phyloP scores from a whole-genome alignment of 2,329 filamentous ascomycete species.

The Clonostachys rhizophaga region DNA sequence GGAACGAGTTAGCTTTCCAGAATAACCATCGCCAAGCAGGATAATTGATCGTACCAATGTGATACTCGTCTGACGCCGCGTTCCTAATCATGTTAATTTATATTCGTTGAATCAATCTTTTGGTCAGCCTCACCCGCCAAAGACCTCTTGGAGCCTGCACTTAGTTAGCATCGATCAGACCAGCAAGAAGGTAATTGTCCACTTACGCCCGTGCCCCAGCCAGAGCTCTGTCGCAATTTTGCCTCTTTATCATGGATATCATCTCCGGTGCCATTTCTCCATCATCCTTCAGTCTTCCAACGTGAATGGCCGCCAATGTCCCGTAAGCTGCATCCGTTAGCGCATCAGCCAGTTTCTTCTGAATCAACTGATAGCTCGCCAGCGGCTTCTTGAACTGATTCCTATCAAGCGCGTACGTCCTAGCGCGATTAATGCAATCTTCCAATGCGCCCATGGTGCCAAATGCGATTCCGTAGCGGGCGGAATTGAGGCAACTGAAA shows the following conservation, averaged over 20 bases:
- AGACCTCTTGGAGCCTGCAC: slow-evolving; percentile 76
- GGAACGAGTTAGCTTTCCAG: too few species aligned
- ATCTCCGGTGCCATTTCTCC: slow-evolving; percentile 80
- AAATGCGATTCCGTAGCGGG: slow-evolving; percentile 81
- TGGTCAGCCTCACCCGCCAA: slow-evolving; percentile 42
- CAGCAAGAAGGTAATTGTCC: too few species aligned
- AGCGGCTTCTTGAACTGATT: slow-evolving; percentile 92
- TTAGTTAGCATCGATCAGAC: slow-evolving; percentile 45
- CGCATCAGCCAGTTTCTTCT: slow-evolving; percentile 89
- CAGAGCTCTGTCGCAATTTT: slow-evolving; percentile 85
- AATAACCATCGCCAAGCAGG: too few species aligned
- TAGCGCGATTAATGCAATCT: slow-evolving; percentile 73
- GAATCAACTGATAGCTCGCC: slow-evolving; percentile 85
- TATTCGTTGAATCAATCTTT: too few species aligned
- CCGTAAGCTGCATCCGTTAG: slow-evolving; percentile 80
- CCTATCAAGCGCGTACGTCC: slow-evolving; percentile 80
- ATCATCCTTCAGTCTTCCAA: slow-evolving; percentile 80
- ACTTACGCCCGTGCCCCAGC: not conserved
- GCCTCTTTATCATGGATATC: slow-evolving; percentile 86
- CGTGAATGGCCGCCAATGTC: slow-evolving; percentile 78
- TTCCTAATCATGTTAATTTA: slow-evolving; percentile 49
- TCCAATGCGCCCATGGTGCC: slow-evolving; percentile 84
- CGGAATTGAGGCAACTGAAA: slow-evolving; percentile 84
- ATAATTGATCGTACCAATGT: slow-evolving; percentile 53
- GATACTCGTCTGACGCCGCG: slow-evolving; percentile 86